Conservation (phyloP, 192 early-diverging fungal genomes). For the Pilaira anomala region DNA sequence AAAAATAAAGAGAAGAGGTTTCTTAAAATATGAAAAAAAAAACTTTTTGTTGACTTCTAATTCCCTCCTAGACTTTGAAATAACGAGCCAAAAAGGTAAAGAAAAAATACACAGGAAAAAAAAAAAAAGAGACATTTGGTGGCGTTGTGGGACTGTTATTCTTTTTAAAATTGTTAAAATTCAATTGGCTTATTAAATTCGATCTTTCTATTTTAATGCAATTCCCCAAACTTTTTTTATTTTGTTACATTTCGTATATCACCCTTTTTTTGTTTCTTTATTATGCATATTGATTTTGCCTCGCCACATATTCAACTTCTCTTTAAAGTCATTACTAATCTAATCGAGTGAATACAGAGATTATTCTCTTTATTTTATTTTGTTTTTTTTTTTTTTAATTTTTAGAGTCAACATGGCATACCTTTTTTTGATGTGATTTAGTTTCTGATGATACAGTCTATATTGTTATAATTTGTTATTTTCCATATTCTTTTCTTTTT, state of each 20-base stretch:
- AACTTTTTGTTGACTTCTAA: neutral
- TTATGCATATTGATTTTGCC: neutral
- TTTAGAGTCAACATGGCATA: too few species aligned
- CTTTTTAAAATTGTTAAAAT: too few species aligned
- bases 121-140: neutral
- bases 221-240: too few species aligned
- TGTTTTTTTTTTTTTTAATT: neutral
- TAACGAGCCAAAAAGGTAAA: too few species aligned
- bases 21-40: neutral
- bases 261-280: slow-evolving; percentile 4
- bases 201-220: too few species aligned
- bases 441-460: neutral
- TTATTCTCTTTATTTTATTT: neutral
- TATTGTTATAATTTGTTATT: neutral
- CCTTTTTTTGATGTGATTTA: neutral
- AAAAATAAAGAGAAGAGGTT: neutral
- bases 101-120: neutral
- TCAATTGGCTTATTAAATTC: too few species aligned
- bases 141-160: too few species aligned
- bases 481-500: neutral
- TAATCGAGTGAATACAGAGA: neutral
- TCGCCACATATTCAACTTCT: neutral
- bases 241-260: slow-evolving; percentile 14
- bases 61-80: too few species aligned
- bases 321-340: neutral